phyloP scores from a whole-genome alignment of 306 rosid genomes.

The Inga oerstediana region DNA sequence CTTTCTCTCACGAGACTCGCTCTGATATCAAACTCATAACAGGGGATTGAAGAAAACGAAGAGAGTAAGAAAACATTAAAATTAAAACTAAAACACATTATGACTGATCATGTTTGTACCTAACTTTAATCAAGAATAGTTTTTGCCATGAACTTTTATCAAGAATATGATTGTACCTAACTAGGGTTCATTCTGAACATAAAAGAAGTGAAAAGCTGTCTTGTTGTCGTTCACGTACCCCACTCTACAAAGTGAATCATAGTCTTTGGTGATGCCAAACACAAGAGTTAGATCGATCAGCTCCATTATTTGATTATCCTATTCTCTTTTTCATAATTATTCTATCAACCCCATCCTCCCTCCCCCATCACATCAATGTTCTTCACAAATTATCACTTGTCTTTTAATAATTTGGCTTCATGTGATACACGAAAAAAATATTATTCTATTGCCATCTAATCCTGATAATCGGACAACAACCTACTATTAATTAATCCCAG shows the following conservation, averaged over 20 bases:
- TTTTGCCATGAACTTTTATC: too few relatives aligned
- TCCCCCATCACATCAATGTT: not conserved
- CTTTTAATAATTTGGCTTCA: too few relatives aligned
- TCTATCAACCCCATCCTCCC: not conserved
- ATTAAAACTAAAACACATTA: too few relatives aligned
- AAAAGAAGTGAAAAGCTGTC: not conserved
- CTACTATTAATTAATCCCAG: not conserved
- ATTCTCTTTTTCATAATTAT: not conserved
- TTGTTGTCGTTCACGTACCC: slow-evolving; percentile 1
- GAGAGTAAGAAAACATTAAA: too few relatives aligned
- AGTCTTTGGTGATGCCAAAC: not conserved
- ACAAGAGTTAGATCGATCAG: not conserved
- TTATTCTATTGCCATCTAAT: not conserved
- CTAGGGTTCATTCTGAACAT: too few relatives aligned
- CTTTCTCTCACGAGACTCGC: too few relatives aligned
- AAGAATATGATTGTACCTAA: not conserved
- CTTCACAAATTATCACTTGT: not conserved
- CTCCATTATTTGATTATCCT: not conserved
- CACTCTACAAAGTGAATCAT: slow-evolving; percentile 11
- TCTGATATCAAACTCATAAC: too few relatives aligned
- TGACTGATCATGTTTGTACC: not conserved
- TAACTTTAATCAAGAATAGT: too few relatives aligned
- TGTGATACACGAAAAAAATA: too few relatives aligned
- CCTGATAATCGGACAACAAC: not conserved
- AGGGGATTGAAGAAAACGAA: not conserved